Percentiles rank a stretch among this genome's conserved stretches.
phyloP scores from a whole-genome alignment of 2,329 filamentous ascomycete species.

The Xylaria multiplex region DNA sequence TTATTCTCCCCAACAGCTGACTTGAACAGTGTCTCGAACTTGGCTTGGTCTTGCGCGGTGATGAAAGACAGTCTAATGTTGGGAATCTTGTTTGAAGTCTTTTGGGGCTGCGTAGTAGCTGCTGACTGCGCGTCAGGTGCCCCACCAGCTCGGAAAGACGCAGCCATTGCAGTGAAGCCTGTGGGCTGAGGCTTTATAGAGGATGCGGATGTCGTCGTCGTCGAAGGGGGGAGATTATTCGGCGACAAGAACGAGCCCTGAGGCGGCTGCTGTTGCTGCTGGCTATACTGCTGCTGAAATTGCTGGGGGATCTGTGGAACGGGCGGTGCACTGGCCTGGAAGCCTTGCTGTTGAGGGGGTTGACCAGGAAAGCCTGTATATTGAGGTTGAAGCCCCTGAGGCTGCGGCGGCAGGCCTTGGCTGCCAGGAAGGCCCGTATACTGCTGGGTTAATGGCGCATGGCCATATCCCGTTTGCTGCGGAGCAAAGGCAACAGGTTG shows the following conservation, averaged over 20 bases:
- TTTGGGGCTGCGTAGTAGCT: constrained; percentile 55
- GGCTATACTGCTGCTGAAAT: constrained; percentile 68
- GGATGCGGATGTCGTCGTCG: constrained; percentile 60
- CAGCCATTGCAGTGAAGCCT: constrained; percentile 73
- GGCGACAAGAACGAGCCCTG: constrained; percentile 59
- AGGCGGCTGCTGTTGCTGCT: constrained; percentile 55
- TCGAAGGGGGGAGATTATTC: constrained; percentile 57
- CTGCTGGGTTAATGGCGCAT: constrained; percentile 65
- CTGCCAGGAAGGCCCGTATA: constrained; percentile 68
- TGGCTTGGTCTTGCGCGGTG: constrained; percentile 91
- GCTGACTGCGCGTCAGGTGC: constrained; percentile 55
- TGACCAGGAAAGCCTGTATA: constrained; percentile 58
- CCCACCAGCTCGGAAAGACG: constrained; percentile 68
- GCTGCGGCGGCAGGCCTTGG: constrained; percentile 59
- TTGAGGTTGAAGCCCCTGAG: constrained; percentile 55
- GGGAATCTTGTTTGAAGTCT: constrained; percentile 79
- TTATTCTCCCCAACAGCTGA: constrained; percentile 87
- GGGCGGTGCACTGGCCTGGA: constrained; percentile 68
- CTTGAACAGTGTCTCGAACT: constrained; percentile 98
- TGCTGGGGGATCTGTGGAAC: constrained; percentile 69
- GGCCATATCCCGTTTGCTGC: constrained; percentile 69
- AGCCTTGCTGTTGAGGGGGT: constrained; percentile 66
- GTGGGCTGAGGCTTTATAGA: constrained; percentile 72
- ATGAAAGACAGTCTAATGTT: constrained; percentile 96
- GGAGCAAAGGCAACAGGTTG: constrained; percentile 66